Conservation (phyloP, 176 grass and related monocot genomes). For the Oryza coarctata region DNA sequence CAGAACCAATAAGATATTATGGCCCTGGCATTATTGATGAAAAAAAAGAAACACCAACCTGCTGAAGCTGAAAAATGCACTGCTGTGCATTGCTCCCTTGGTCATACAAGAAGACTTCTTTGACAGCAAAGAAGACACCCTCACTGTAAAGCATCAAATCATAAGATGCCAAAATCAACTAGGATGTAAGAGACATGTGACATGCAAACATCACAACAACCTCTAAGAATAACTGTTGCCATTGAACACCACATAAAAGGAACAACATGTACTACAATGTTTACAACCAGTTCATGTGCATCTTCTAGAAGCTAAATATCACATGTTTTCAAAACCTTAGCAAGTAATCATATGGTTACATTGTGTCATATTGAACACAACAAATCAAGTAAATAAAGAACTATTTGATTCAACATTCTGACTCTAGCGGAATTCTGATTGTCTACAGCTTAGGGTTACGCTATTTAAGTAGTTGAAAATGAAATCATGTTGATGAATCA, state of each 20-base stretch:
- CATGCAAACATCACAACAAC: not conserved
- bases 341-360: not conserved
- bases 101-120: slow-evolving; percentile 92
- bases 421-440: not conserved
- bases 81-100: slow-evolving; percentile 70
- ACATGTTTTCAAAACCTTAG: slow-evolving; percentile 19
- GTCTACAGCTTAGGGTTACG: not conserved
- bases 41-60: slow-evolving; percentile 46
- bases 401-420: not conserved
- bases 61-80: slow-evolving; percentile 92
- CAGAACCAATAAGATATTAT: not conserved
- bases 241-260: not conserved
- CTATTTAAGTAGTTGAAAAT: not conserved
- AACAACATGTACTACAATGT: not conserved
- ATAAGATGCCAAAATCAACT: slow-evolving; percentile 28
- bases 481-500: not conserved
- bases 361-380: not conserved
- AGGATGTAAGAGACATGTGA: not conserved
- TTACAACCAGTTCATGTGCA: not conserved
- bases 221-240: not conserved
- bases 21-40: not conserved
- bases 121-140: slow-evolving; percentile 96
- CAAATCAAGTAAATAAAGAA: not conserved
- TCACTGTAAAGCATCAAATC: slow-evolving; percentile 53
- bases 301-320: not conserved